Evolutionary conservation across 129 eudicot species (phyloP), one percentile per base, ranked within the genome.

Genomic region (Tanacetum coccineum): DNA sequence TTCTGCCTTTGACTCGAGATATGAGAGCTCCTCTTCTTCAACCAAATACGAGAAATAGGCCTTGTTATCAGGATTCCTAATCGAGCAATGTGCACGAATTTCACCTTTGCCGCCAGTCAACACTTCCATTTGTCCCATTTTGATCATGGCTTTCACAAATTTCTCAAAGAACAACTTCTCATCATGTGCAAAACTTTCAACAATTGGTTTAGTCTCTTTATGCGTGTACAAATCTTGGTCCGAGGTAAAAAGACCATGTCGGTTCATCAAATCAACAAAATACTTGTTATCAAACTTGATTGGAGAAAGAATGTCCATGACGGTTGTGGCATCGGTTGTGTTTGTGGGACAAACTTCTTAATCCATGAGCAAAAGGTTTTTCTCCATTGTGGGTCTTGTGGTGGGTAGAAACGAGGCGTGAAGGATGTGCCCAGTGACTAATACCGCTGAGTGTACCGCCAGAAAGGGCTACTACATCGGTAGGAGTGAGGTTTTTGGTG

Each of bases 61-160:
- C n/a, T 77, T 59, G 56, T 75, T 81, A 68, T 68, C 81, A 3
- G 70, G 48, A 59, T 84, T 84, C 73, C 86, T 81, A 17, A 73
- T 67, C 9, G 84, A 84, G 62, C 86, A 84, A 72, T 81, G 74
- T 2, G 83, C 80, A 13, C 90, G 74, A 4, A 85, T 76, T 53
- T 85, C 87, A 30, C 90, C 90, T n/a, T 72, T 70, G 22, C 12
- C 72, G 4, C 87, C 84, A 0, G 91, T 80, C 68, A 81, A 76
- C 70, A 85, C 91, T 32, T 80, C 59, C 70, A 85, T 17, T 50
- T 85, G 91, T 19, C 91, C 91, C 91, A 85, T 85, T 49, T 85
- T 85, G 10, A 82, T 67, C 84, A 85, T 85, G 55, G 81, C 83
- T 11, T 28, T 2, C 45, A 79, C 82, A 70, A 85, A 85, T 36